phyloP scores from a whole-genome alignment of 2,329 filamentous ascomycete genomes.

The Calonectria hongkongensis region DNA sequence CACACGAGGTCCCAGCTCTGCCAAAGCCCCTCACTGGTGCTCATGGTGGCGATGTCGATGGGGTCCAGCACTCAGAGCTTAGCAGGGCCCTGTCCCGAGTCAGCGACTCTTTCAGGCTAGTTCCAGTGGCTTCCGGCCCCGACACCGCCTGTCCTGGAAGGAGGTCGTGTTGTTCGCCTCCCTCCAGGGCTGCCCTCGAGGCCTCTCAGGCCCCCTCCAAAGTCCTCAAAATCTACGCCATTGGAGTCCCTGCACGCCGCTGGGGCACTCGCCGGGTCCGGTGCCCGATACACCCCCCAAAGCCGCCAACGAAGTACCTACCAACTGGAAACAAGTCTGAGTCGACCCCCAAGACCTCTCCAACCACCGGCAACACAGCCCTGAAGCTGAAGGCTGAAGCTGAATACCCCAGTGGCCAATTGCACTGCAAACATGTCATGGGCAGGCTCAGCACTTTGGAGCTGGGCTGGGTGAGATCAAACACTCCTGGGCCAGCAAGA shows the following conservation, averaged over 20 bases:
- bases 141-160: conserved; percentile 52
- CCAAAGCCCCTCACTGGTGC: conserved; percentile 40
- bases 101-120: conserved; percentile 53
- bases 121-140: conserved; percentile 46
- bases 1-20: conserved; percentile 39
- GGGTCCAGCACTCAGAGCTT: conserved; percentile 44
- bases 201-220: conserved; percentile 10
- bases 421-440: conserved; percentile 26
- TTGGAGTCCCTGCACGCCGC: conserved; percentile 41
- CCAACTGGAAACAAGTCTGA: conserved; percentile 25
- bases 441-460: conserved; percentile 26
- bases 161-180: conserved; percentile 40
- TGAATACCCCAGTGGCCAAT: conserved; percentile 17
- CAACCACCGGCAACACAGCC: conserved; percentile 33
- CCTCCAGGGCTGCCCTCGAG: conserved; percentile 33
- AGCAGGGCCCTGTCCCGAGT: conserved; percentile 47
- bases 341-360: conserved; percentile 6
- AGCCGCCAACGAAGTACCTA: not conserved
- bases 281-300: conserved; percentile 31
- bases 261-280: conserved; percentile 40
- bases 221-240: conserved; percentile 37
- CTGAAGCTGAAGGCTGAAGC: conserved; percentile 30
- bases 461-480: conserved; percentile 24
- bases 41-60: conserved; percentile 49
- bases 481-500: conserved; percentile 34